Evolutionary conservation across 2,329 filamentous ascomycete species (phyloP), one percentile per base, ranked within the genome.

Genomic region (Aureobasidium melanogenum): DNA sequence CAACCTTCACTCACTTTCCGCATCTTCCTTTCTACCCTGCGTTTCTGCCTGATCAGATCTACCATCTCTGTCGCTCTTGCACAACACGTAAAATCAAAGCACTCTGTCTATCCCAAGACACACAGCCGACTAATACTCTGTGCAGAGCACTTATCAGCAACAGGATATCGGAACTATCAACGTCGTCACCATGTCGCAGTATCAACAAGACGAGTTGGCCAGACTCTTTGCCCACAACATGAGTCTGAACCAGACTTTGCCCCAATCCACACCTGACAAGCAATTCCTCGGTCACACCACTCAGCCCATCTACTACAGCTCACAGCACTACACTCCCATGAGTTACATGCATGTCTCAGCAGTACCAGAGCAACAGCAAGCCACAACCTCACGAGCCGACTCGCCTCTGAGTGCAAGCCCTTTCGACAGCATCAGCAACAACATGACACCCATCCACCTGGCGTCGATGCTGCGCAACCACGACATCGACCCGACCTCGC

Each of bases 141-240:
- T 24, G 50, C 51, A 72, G 73, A 80, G 77, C 79, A 76, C 69
- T 75, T 62, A 68, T 69, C 36, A 44, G 56, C 44, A 41, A n/a
- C n/a, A 69, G 71, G 60, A 75, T 73, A 44, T 67, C 65, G 22
- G 12, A n/a, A 14, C 47, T 22, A 47, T 34, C 39, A 66, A 68
- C 73, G 70, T 79, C 76, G 46, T 54, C 57, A 65, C 17, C 64
- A 82, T 83, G 77, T 67, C 66, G 41, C 61, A 66, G 15, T 84
- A 88, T 74, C 82, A 85, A 68, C 86, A 92, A 71, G 89, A 96
- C 65, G 91, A 96, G 67, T 86, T 96, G 38, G 83, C 87, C n/a
- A 79, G 83, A 63, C 85, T 96, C 69, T 91, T 96, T 74, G 82
- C 88, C 56, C 85, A 84, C 67, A 88, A 89, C 71, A 82, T 95